A percentile compares a stretch with the other conserved stretches of the same genome.
phyloP scores from a whole-genome alignment of 1,139 yeast species.

The Blastobotrys arbuscula region DNA sequence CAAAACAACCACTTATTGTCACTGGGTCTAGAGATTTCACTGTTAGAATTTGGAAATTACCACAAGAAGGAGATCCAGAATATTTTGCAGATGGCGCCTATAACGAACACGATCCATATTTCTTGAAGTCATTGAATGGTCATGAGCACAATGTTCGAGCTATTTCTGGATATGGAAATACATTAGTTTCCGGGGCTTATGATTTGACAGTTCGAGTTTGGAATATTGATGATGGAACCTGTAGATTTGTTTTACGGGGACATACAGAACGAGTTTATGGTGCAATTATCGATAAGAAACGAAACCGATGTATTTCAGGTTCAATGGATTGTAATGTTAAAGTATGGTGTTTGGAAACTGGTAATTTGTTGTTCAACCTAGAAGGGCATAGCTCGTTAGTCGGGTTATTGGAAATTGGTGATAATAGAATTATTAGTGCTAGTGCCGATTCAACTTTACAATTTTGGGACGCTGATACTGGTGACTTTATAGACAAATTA shows the following conservation, averaged over 20 bases:
- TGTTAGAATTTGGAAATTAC: slow-evolving; percentile 82
- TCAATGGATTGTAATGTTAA: slow-evolving; percentile 86
- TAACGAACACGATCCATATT: slow-evolving; percentile 50
- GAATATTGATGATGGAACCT: slow-evolving; percentile 72
- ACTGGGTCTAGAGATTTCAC: slow-evolving; percentile 91
- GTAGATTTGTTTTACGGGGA: slow-evolving; percentile 70
- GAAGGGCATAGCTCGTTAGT: slow-evolving; percentile 89
- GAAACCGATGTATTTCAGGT: slow-evolving; percentile 83
- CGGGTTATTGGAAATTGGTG: slow-evolving; percentile 75
- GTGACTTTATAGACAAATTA: slow-evolving; percentile 56
- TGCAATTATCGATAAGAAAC: slow-evolving; percentile 69
- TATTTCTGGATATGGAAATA: slow-evolving; percentile 78
- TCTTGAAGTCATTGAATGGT: slow-evolving; percentile 72
- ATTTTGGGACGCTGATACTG: slow-evolving; percentile 86
- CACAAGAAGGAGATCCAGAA: slow-evolving; percentile 33
- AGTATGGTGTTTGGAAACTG: slow-evolving; percentile 83
- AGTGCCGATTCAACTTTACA: slow-evolving; percentile 93
- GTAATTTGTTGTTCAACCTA: slow-evolving; percentile 57
- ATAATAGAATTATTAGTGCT: slow-evolving; percentile 81
- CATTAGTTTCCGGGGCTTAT: slow-evolving; percentile 83
- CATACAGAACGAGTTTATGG: slow-evolving; percentile 86
- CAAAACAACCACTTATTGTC: slow-evolving; percentile 59
- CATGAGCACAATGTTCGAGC: slow-evolving; percentile 87
- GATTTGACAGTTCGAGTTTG: slow-evolving; percentile 90
- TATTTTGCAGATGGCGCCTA: slow-evolving; percentile 9